Base-by-base conservation (phyloP, 306 rosid species). In the Sicyos edulis region DNA sequence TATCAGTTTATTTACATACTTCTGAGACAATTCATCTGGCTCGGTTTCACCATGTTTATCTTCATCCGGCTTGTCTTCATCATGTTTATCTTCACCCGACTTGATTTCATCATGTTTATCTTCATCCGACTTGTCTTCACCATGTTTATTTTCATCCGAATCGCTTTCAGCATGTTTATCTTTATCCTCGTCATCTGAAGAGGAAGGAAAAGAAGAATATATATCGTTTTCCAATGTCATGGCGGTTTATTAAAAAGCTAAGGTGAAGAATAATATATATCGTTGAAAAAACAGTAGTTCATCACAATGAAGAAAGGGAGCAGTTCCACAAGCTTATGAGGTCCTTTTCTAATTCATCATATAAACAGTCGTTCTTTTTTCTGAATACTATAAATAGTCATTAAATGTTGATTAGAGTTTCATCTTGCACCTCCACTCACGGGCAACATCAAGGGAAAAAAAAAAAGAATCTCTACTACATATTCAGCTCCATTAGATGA, bases 1-100 rank as follows among this genome's bases (percentile, higher is more conserved):
- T 34, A 75, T 62, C 24, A 63, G 74, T 75, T 71, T 26, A 63
- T 77, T 34, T 66, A 70, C 83, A 69, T 86, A 90, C 98, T 79
- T 80, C 5, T 49, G 71, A 58, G 90, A 80, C 51, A 86, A 76
- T 72, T 90, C 96, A 75, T 87, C 96, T 20, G 95, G 75, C 79
- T 87, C 90, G 75, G 76, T 66, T 70, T 74, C 74, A 24, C 51
- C 83, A 7, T 26, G 66, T 59, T 59, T 59, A 58, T 58, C 40
- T 75, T 90, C 95, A 5, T 37, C 44, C 44, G 8, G 6, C 44
- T 37, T 37, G 44, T 37, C 6, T 37, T 5, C 44, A 37, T 8
- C 44, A 37, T 37, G 44, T 37, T 37, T 37, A 37, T 37, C 44
- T 37, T 37, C 44, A 37, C 6, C 44, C 44, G 8, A 37, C 8